A percentile compares a stretch with the other conserved stretches of the same genome.
These are phyloP conservation scores for Bremia lactucae DNA, from an alignment of 352 stramenopile genomes.

Conservation along the genomic window DNA sequence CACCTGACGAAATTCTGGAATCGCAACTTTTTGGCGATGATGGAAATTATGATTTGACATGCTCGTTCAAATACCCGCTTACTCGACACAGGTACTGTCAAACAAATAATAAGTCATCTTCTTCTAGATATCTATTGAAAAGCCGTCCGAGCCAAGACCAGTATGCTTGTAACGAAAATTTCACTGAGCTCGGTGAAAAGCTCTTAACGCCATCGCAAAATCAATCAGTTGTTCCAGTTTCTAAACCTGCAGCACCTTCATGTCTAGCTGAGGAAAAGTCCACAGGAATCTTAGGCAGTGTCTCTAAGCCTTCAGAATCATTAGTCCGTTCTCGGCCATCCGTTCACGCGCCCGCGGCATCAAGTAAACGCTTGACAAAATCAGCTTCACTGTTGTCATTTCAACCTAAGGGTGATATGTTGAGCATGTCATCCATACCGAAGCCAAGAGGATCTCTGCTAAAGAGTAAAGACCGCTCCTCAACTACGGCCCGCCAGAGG, in stretches of 20 bases:
- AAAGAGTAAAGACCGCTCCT: no score
- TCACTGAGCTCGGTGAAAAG: neutral
- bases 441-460: no score
- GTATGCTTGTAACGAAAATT: constrained; percentile 1
- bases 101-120: neutral
- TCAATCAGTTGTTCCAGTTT: neutral
- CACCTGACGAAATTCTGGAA: constrained; percentile 25
- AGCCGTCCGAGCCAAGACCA: neutral
- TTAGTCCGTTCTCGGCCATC: constrained; percentile 11
- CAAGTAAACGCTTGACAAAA: neutral
- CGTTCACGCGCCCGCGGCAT: neutral
- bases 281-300: neutral
- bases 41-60: constrained; percentile 21
- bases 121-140: constrained; percentile 2
- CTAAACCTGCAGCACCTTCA: neutral
- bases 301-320: constrained; percentile 6
- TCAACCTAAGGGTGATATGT: neutral
- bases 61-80: constrained; percentile 19
- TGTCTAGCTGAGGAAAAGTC: constrained; percentile 5
- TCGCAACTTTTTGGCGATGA: constrained; percentile 15
- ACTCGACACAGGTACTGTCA: constrained; percentile 3
- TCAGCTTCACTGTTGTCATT: constrained; percentile 1
- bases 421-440: constrained; percentile 1
- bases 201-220: neutral
- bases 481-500: no score